Evolutionary conservation across 1,284 basidiomycete genomes (phyloP).

Genomic region (Tilletia horrida): DNA sequence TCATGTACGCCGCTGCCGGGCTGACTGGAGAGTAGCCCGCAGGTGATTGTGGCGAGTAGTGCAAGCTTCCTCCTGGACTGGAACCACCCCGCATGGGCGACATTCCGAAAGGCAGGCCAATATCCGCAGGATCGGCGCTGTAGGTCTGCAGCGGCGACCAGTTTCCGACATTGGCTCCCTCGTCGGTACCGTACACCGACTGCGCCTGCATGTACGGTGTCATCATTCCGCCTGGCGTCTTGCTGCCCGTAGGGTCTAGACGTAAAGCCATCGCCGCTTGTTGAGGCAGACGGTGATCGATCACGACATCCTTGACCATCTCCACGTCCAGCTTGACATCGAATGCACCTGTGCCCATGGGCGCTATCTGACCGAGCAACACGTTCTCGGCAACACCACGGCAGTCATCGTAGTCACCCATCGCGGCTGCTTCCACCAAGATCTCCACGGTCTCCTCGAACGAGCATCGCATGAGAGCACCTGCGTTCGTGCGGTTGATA

Average conservation of each 20-base stretch:
- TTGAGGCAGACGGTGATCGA: conserved; percentile 84
- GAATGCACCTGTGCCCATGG: conserved; percentile 68
- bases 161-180: conserved; percentile 74
- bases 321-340: conserved; percentile 94
- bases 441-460: conserved; percentile 99
- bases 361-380: conserved; percentile 96
- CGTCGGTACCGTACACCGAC: conserved; percentile 59
- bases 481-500: conserved; percentile 78
- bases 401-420: conserved; percentile 97
- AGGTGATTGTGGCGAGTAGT: conserved; percentile 29
- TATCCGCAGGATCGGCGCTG: conserved; percentile 68
- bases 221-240: conserved; percentile 51
- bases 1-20: conserved; percentile 44
- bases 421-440: conserved; percentile 94
- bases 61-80: conserved; percentile 34
- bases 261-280: conserved; percentile 58
- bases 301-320: conserved; percentile 97
- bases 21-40: conserved; percentile 44
- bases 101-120: conserved; percentile 69
- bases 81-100: conserved; percentile 64
- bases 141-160: conserved; percentile 92
- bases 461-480: conserved; percentile 91
- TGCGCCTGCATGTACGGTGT: conserved; percentile 68
- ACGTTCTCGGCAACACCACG: conserved; percentile 98
- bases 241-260: conserved; percentile 43